phyloP scores from a whole-genome alignment of 805 yeast genomes.

The Suhomyces faveliae region DNA sequence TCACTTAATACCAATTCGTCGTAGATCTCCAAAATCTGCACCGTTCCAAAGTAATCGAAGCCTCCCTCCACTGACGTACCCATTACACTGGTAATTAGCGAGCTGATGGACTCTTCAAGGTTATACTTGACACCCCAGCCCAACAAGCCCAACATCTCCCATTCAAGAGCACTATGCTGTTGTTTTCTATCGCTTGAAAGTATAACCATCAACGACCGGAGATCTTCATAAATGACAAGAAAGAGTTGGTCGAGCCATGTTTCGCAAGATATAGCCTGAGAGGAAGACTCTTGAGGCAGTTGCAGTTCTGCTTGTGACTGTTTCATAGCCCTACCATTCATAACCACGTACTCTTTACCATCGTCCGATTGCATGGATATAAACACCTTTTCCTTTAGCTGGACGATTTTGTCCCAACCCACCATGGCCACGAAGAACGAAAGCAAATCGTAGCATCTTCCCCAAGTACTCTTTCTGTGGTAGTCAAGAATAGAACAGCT shows the following conservation, averaged over 20 bases:
- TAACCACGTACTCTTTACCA: constrained; percentile 18
- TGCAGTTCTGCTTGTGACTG: not conserved
- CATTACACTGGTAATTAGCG: constrained; percentile 48
- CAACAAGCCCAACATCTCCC: constrained; percentile 69
- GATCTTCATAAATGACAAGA: constrained; percentile 66
- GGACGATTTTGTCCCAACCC: constrained; percentile 82
- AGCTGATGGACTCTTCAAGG: constrained; percentile 35
- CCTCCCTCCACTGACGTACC: constrained; percentile 49
- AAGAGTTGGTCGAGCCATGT: constrained; percentile 78
- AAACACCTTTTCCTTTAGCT: constrained; percentile 66
- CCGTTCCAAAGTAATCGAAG: constrained; percentile 62
- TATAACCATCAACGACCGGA: constrained; percentile 26
- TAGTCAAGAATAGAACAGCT: constrained; percentile 33
- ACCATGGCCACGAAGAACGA: constrained; percentile 62
- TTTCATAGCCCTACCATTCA: constrained; percentile 10
- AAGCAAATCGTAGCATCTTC: constrained; percentile 59
- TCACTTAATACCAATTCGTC: constrained; percentile 42
- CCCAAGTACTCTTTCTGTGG: constrained; percentile 38
- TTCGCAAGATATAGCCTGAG: constrained; percentile 49
- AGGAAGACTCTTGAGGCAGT: too few species aligned
- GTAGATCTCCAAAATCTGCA: constrained; percentile 48
- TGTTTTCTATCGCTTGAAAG: constrained; percentile 23
- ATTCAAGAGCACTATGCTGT: constrained; percentile 62
- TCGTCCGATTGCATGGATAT: constrained; percentile 44
- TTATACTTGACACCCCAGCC: constrained; percentile 43